Evolutionary conservation across 345 rosid species (phyloP).

Genomic region (Acer negundo): DNA sequence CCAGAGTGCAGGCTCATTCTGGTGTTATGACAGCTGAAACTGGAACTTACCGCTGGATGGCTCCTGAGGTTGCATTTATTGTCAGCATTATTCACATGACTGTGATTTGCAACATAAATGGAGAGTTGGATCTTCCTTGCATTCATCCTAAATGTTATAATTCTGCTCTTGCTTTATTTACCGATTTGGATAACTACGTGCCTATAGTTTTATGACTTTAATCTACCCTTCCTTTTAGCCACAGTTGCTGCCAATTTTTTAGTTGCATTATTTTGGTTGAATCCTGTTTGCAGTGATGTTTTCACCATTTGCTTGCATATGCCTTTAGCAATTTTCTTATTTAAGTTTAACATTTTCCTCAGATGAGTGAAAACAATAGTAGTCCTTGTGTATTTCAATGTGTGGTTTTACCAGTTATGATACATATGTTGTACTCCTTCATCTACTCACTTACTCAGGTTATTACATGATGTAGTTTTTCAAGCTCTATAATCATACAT

Average conservation of each 20-base stretch:
- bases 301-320: constrained; percentile 1
- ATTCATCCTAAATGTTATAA: neutral
- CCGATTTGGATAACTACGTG: neutral
- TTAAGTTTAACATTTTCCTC: neutral
- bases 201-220: neutral
- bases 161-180: neutral
- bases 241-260: neutral
- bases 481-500: neutral
- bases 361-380: neutral
- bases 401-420: neutral
- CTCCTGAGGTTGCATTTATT: constrained; percentile 74
- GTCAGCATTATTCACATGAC: constrained; percentile 15
- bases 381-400: neutral
- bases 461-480: neutral
- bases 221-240: neutral
- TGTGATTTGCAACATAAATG: constrained; percentile 1
- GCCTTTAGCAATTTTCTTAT: neutral
- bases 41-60: constrained; percentile 99
- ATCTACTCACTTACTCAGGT: neutral
- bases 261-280: neutral
- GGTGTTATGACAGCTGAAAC: constrained; percentile 99
- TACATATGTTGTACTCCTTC: neutral
- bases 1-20: constrained; percentile 87
- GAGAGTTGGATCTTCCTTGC: constrained; percentile 18
- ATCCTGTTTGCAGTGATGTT: neutral